Percentiles rank a stretch among this genome's conserved stretches.
phyloP scores from a whole-genome alignment of 257 asterid species.

The Fraxinus americana region DNA sequence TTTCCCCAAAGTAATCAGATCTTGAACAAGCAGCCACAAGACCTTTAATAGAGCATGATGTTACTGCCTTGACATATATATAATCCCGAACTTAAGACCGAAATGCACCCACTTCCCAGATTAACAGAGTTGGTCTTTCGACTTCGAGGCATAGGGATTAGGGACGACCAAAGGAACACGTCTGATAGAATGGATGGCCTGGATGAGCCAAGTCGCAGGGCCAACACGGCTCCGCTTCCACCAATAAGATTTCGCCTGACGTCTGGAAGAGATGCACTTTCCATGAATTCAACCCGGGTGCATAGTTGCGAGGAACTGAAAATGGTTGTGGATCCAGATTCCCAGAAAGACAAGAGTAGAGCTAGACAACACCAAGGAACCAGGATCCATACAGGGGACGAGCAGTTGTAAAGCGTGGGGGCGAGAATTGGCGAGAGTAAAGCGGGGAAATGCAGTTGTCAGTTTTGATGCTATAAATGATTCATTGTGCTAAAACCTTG shows the following conservation, averaged over 20 bases:
- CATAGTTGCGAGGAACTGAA: slow-evolving; percentile 45
- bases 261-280: slow-evolving; percentile 39
- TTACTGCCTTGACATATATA: slow-evolving; percentile 73
- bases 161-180: slow-evolving; percentile 57
- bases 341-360: slow-evolving; percentile 47
- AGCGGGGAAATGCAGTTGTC: slow-evolving; percentile 39
- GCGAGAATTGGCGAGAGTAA: slow-evolving; percentile 58
- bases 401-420: slow-evolving; percentile 61
- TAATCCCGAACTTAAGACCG: slow-evolving; percentile 84
- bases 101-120: slow-evolving; percentile 41
- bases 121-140: slow-evolving; percentile 52
- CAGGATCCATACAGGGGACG: slow-evolving; percentile 53
- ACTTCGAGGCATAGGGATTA: slow-evolving; percentile 74
- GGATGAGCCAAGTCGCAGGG: slow-evolving; percentile 44
- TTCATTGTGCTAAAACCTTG: slow-evolving; percentile 12
- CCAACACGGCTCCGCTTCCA: slow-evolving; percentile 54
- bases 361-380: slow-evolving; percentile 48
- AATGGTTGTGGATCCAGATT: slow-evolving; percentile 44
- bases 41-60: slow-evolving; percentile 85
- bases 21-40: slow-evolving; percentile 90
- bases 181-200: slow-evolving; percentile 50
- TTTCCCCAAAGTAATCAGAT: slow-evolving; percentile 80
- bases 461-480: slow-evolving; percentile 56
- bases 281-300: slow-evolving; percentile 35
- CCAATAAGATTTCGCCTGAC: slow-evolving; percentile 54